Conservation (phyloP, 2,329 filamentous ascomycete genomes). For the Zymoseptoria passerinii region DNA sequence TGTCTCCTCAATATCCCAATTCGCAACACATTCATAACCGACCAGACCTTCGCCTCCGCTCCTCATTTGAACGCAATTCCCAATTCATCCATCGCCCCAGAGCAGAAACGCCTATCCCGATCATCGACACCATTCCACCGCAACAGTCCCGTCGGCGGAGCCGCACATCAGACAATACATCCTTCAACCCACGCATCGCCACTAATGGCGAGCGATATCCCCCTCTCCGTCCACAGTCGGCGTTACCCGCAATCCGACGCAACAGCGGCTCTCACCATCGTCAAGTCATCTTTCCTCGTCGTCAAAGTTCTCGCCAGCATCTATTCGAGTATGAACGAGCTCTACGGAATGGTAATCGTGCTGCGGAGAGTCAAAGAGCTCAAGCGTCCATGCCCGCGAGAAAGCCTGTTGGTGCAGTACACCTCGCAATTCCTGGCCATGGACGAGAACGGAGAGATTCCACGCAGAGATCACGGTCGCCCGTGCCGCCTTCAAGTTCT, state of each 20-base stretch:
- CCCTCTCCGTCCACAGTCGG: slow-evolving; percentile 10
- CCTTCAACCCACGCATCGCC: neutral
- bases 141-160: slow-evolving; percentile 10
- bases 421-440: neutral
- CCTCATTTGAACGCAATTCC: slow-evolving; percentile 19
- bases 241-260: slow-evolving; percentile 5
- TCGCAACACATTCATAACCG: slow-evolving; percentile 9
- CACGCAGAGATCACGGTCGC: neutral
- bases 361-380: too few relatives aligned
- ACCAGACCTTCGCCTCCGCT: slow-evolving; percentile 14
- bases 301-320: slow-evolving; percentile 11
- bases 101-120: neutral
- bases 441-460: neutral
- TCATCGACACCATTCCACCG: neutral
- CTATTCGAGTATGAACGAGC: slow-evolving; percentile 4
- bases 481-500: slow-evolving; percentile 5
- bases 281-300: slow-evolving; percentile 9
- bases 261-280: slow-evolving; percentile 10
- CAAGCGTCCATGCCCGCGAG: neutral
- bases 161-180: slow-evolving; percentile 13
- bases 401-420: neutral
- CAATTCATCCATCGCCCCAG: slow-evolving; percentile 1
- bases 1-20: slow-evolving; percentile 3
- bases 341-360: neutral
- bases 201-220: slow-evolving; percentile 21